Evolutionary conservation across 352 stramenopile genomes (phyloP).

Genomic region (Aphanomyces euteiches): DNA sequence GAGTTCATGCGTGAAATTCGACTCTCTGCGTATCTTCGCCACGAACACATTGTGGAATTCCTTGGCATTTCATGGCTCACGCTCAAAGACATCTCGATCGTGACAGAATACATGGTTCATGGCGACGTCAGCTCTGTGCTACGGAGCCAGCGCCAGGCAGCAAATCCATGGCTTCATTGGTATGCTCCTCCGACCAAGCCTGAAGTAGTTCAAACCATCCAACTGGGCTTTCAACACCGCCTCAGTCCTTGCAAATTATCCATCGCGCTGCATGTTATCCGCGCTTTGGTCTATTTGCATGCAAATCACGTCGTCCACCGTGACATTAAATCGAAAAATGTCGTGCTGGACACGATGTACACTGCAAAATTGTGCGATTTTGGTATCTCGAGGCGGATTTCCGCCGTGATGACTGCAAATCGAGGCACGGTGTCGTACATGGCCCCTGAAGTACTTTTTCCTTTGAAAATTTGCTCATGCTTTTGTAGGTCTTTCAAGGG

Average conservation of each 20-base stretch:
- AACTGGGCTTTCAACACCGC: neutral
- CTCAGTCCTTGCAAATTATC: neutral
- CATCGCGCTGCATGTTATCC: neutral
- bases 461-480: neutral
- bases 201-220: neutral
- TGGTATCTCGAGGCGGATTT: neutral
- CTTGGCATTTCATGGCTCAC: conserved; percentile 64
- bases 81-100: conserved; percentile 63
- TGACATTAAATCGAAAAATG: conserved; percentile 21
- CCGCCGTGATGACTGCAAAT: neutral
- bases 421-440: neutral
- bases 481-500: neutral
- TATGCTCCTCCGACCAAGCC: neutral
- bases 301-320: conserved; percentile 5
- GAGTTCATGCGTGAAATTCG: conserved; percentile 80
- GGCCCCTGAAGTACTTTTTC: neutral
- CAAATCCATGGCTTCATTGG: neutral
- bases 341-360: conserved; percentile 1
- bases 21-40: conserved; percentile 69
- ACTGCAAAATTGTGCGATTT: conserved; percentile 3
- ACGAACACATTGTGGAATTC: conserved; percentile 81
- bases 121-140: conserved; percentile 66
- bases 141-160: neutral
- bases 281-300: conserved; percentile 5
- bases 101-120: conserved; percentile 81